Base-by-base conservation (phyloP, 2,329 filamentous ascomycete genomes). In the Exserohilum rostratum region DNA sequence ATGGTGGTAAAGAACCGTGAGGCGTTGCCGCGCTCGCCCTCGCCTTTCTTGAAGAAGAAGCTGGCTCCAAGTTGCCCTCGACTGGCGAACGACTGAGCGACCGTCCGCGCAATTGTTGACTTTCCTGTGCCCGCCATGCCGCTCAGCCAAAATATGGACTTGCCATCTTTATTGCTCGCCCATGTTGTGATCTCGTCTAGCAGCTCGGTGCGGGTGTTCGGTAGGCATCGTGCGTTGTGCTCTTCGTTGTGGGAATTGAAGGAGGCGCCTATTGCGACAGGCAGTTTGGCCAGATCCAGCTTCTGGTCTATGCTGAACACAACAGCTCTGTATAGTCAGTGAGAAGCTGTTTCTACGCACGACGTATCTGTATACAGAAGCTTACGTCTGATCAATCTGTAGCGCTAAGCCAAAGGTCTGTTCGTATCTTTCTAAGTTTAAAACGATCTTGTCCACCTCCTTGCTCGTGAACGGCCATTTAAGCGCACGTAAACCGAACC, bases 381-480 rank as follows among this genome's bases (percentile, higher is more conserved):
- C 66, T 56, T 70, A 73, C 70, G 55, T 70, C 59, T 76, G 66
- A 60, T 77, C 68, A 37, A 75, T 62, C 45, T 73, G 68, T 17
- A 78, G 63, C 42, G 64, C 67, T 3, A 68, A 46, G 12, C 49
- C 67, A 47, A 77, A 69, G 0, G 56, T 64, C 20, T 66, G 45
- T 34, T 65, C 66, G 40, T 65, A 71, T 34, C 57, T 57, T 46
- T 63, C 50, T 27, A 79, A 62, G 10, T 60, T 65, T 33, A 18
- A 39, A 49, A 67, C 40, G 3, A 62, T 60, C 46, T 46, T 61
- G 11, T 74, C 66, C 38, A 77, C 66, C 42, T 78, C 65, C 37
- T 73, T 69, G 37, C 68, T 76, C 25, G 67, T 62, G 37, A 78
- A 72, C 3, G 75, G 76, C 76, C 75, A 79, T 61, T 72, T 78